Evolutionary conservation across 768 basidiomycete species (phyloP).

Genomic region (Gymnopilus dilepis): DNA sequence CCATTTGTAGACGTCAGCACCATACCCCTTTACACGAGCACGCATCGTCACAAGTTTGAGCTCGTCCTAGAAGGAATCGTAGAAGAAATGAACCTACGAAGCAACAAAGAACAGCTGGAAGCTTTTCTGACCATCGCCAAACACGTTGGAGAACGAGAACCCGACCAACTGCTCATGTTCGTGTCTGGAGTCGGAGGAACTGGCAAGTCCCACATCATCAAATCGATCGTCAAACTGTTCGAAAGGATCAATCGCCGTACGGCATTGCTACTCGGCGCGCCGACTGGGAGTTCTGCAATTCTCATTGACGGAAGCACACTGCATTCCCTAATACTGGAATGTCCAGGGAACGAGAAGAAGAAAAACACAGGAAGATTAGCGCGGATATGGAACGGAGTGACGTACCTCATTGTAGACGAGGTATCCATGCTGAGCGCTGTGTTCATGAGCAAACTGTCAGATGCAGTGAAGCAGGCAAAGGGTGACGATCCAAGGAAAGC

Average conservation of each 20-base stretch:
- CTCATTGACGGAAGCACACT: neutral
- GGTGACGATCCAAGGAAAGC: neutral
- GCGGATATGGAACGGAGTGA: neutral
- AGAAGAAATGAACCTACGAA: neutral
- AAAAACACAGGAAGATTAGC: neutral
- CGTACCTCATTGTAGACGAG: neutral
- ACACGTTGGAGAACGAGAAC: neutral
- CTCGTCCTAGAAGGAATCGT: neutral
- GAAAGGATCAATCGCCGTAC: neutral
- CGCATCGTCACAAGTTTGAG: neutral
- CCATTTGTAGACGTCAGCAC: neutral
- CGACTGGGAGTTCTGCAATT: neutral
- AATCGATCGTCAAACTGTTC: neutral
- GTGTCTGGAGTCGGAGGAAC: neutral
- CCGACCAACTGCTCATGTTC: neutral
- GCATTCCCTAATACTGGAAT: neutral
- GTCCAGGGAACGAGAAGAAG: neutral
- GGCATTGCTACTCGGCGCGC: neutral
- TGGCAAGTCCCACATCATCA: constrained; percentile 1
- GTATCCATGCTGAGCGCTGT: neutral
- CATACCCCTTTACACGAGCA: neutral
- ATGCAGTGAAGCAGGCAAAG: neutral
- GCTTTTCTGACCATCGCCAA: neutral
- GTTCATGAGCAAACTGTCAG: neutral
- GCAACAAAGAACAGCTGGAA: neutral